A percentile compares a stretch with the other conserved stretches of the same genome.
These are phyloP conservation scores for Escallonia rubra DNA, from an alignment of 129 eudicot species.

Conservation along the genomic window DNA sequence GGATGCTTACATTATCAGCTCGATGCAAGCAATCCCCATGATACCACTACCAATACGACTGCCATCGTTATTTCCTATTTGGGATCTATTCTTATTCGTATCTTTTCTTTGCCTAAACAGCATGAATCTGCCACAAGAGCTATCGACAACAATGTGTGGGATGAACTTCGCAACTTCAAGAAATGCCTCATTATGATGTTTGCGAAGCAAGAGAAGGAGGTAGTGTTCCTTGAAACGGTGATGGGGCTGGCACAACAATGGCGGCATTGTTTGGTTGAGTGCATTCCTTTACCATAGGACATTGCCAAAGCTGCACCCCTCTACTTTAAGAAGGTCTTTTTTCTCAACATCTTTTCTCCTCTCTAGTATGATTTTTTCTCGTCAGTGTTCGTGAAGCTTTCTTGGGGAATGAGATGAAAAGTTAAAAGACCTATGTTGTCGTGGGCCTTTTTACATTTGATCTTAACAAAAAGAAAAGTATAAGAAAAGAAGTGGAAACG, in stretches of 20 bases:
- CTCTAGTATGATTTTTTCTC: no score
- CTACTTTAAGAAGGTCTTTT: constrained; percentile 41
- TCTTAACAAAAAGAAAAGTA: no score
- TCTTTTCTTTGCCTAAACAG: constrained; percentile 16
- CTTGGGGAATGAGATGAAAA: no score
- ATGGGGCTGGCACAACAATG: constrained; percentile 30
- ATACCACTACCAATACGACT: no score
- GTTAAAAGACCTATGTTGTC: no score
- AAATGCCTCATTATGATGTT: constrained; percentile 55
- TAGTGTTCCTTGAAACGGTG: constrained; percentile 46
- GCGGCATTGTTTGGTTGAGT: constrained; percentile 45
- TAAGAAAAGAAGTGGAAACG: no score
- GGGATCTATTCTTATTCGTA: neutral
- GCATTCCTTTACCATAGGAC: constrained; percentile 43
- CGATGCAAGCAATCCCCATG: no score
- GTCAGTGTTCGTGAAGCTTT: no score
- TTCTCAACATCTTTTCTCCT: no score
- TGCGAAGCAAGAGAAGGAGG: constrained; percentile 46
- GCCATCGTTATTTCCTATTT: neutral
- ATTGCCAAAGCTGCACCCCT: constrained; percentile 48
- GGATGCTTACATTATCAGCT: neutral
- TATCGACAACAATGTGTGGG: constrained; percentile 47
- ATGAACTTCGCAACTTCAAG: constrained; percentile 49
- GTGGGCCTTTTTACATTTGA: no score
- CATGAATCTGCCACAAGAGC: constrained; percentile 42